Base-by-base conservation (phyloP, 306 rosid genomes). In the Prosopis cineraria region DNA sequence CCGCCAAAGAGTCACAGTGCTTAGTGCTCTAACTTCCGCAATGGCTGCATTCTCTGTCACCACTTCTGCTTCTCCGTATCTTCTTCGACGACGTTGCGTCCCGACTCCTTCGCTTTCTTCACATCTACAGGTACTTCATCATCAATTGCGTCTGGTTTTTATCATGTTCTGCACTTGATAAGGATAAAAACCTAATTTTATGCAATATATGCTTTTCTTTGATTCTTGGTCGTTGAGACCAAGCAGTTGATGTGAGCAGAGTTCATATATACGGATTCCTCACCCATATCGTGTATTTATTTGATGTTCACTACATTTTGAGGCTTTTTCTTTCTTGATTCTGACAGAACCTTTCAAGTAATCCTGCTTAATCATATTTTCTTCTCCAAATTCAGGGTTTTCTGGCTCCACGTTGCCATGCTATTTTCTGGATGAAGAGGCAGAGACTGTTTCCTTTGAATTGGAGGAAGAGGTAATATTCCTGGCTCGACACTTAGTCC, bases 1-100 rank as follows among this genome's bases (percentile, higher is more conserved):
- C 90, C 94, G 95, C 98, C 93, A 89, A 31, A 56, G 39, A 52
- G 30, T 65, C 47, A 8, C 70, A 37, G 31, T n/a, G 43, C 48
- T 19, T 4, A 37, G 29, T 36, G 19, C 48, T 37, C 37, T 20
- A 70, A 66, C 63, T 14, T 31, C 3, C 30, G 68, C 25, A 53
- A 88, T 86, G 89, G 73, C 91, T 31, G 40, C 82, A 2, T 63
- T 81, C 78, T 68, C 55, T 9, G 76, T 79, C 72, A 78, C 83
- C 50, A 81, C 79, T 72, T 70, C 82, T 33, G 40, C 80, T 73
- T 78, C 78, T 58, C 66, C 62, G 7, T 37, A 33, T 60, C 62
- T 77, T 13, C 45, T 30, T 27, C 34, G 43, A 30, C 72, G 48
- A 19, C 84, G 71, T 36, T 30, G 72, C 27, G 76, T 80, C 73